phyloP scores from a whole-genome alignment of 129 eudicot genomes.

The Pulicaria dysenterica region DNA sequence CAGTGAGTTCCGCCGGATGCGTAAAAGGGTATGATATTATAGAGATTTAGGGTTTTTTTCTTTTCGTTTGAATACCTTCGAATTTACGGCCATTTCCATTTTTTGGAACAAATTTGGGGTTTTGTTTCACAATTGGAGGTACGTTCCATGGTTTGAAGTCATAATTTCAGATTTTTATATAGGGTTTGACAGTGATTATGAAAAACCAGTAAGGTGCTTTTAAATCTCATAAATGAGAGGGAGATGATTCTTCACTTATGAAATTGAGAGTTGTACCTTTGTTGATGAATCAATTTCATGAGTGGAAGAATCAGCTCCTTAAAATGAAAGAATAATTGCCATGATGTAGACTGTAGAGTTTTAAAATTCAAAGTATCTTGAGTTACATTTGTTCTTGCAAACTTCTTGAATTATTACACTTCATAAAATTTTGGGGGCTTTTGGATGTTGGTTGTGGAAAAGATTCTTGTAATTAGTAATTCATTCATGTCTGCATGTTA shows the following conservation, averaged over 20 bases:
- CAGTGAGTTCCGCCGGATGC: constrained; percentile 89
- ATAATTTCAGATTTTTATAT: background rate
- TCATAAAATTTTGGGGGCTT: background rate
- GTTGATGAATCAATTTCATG: too few relatives aligned
- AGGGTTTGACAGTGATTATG: background rate
- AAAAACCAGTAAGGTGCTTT: too few relatives aligned
- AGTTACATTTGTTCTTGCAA: background rate
- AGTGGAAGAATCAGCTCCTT: too few relatives aligned
- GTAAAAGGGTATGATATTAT: constrained; percentile 75
- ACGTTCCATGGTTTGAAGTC: constrained; percentile 7
- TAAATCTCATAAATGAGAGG: background rate
- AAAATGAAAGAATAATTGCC: background rate
- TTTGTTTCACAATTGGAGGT: constrained; percentile 17
- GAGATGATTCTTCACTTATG: too few relatives aligned
- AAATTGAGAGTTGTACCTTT: too few relatives aligned
- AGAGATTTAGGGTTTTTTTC: background rate
- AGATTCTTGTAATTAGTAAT: background rate
- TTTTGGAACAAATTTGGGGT: constrained; percentile 12
- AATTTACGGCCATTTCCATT: background rate
- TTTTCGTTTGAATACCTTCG: background rate
- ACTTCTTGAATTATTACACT: background rate
- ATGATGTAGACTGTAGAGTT: background rate
- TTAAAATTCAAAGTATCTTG: background rate
- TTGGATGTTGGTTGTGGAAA: background rate
- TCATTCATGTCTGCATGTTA: too few relatives aligned